Percentiles rank a stretch among this genome's conserved stretches.
Evolutionary conservation across 345 rosid species (phyloP).

Genomic region (Triadica sebifera): DNA sequence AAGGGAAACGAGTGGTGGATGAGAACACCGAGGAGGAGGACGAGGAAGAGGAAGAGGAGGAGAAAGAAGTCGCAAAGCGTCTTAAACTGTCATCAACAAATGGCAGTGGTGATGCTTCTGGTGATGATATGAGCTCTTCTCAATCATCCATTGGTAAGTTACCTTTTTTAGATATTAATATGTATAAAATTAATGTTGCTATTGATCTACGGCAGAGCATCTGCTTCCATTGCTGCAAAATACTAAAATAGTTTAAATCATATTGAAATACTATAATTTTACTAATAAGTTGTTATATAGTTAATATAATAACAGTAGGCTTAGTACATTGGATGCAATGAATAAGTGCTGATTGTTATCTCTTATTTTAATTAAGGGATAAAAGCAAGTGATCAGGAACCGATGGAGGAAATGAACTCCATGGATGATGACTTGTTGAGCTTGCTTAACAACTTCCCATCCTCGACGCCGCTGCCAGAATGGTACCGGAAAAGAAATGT

Average conservation of each 20-base stretch:
- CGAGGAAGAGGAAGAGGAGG: not conserved
- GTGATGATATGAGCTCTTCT: constrained; percentile 37
- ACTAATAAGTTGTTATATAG: no score
- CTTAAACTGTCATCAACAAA: constrained; percentile 13
- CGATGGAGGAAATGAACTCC: constrained; percentile 39
- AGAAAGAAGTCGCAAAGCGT: constrained; percentile 7
- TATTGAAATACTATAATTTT: no score
- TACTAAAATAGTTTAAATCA: not conserved
- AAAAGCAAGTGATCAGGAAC: constrained; percentile 34
- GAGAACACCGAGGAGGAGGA: not conserved
- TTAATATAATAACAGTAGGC: no score
- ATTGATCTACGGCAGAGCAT: no score
- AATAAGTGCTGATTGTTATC: no score
- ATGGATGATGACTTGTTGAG: constrained; percentile 65
- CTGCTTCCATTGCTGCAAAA: no score
- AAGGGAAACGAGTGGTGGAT: constrained; percentile 24
- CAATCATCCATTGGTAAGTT: constrained; percentile 51
- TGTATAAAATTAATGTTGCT: no score
- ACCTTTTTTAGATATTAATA: no score
- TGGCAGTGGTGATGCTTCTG: constrained; percentile 7
- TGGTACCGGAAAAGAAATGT: constrained; percentile 44
- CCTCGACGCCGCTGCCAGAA: constrained; percentile 58
- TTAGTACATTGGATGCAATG: no score
- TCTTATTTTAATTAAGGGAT: constrained; percentile 14
- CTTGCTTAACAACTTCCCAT: constrained; percentile 64